These are phyloP conservation scores for Microdochium nivale DNA, from an alignment of 2,329 filamentous ascomycete genomes.

Conservation along the genomic window DNA sequence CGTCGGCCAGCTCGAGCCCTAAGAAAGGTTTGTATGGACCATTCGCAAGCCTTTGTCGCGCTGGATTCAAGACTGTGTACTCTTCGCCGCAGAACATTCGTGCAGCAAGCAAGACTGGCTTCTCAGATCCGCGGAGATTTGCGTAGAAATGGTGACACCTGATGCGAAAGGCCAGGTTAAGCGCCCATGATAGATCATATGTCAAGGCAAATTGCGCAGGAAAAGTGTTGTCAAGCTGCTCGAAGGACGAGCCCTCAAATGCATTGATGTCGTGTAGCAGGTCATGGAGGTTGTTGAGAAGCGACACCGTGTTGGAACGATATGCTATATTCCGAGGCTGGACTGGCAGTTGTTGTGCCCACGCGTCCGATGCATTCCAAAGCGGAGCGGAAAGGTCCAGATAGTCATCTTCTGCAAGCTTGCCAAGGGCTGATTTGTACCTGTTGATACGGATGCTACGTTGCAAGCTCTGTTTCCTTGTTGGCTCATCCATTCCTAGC, in stretches of 20 bases:
- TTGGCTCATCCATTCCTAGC: neutral
- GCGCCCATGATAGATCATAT: neutral
- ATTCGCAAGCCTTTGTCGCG: conserved; percentile 5
- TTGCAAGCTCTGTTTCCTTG: neutral
- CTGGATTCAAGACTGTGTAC: neutral
- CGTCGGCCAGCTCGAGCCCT: conserved; percentile 4
- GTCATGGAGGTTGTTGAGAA: neutral
- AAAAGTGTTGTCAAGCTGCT: conserved; percentile 5
- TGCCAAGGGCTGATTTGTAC: neutral
- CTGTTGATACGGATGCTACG: neutral
- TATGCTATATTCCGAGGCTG: neutral
- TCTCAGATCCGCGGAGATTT: conserved; percentile 4
- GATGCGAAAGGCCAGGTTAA: conserved; percentile 14
- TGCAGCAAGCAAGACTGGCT: conserved; percentile 10
- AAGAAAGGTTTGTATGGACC: conserved; percentile 13
- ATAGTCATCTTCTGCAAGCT: neutral
- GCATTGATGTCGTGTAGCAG: neutral
- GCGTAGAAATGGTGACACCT: conserved; percentile 12
- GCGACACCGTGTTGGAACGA: neutral
- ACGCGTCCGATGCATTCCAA: neutral
- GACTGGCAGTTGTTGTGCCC: neutral
- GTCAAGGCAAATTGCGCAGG: neutral
- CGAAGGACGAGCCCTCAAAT: neutral
- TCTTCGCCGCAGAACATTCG: conserved; percentile 13
- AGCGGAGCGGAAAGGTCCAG: neutral